Conservation (phyloP, 768 basidiomycete genomes). For the Floccularia luteovirens region DNA sequence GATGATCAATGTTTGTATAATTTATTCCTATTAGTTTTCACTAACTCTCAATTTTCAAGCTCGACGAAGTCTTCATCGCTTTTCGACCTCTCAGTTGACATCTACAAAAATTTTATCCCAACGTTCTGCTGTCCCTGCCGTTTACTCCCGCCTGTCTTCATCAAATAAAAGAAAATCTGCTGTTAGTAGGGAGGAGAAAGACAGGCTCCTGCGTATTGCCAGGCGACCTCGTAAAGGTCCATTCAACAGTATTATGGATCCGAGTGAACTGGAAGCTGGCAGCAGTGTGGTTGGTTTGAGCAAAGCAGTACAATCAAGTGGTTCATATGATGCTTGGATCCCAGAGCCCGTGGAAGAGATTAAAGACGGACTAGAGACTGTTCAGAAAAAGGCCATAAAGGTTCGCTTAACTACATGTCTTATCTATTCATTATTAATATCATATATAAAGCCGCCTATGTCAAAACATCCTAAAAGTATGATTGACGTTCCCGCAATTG, state of each 20-base stretch:
- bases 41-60: slow-evolving; percentile 27
- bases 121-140: slow-evolving; percentile 83
- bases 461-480: slow-evolving; percentile 35
- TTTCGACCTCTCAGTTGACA: slow-evolving; percentile 44
- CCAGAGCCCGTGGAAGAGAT: slow-evolving; percentile 19
- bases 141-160: slow-evolving; percentile 44
- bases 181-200: slow-evolving; percentile 65
- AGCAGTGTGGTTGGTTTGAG: slow-evolving; percentile 57
- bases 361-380: slow-evolving; percentile 27
- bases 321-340: slow-evolving; percentile 60
- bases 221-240: slow-evolving; percentile 67
- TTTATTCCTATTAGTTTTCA: slow-evolving; percentile 1
- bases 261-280: slow-evolving; percentile 58
- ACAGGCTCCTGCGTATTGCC: slow-evolving; percentile 66
- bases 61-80: slow-evolving; percentile 49
- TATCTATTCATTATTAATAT: background rate
- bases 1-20: slow-evolving; percentile 56
- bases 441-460: slow-evolving; percentile 36
- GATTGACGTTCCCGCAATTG: slow-evolving; percentile 61
- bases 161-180: slow-evolving; percentile 33
- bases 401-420: slow-evolving; percentile 19
- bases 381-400: slow-evolving; percentile 41
- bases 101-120: slow-evolving; percentile 78
- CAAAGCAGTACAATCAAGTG: slow-evolving; percentile 62
- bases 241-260: slow-evolving; percentile 64